These are phyloP conservation scores for Ceratocystis albifundus DNA, from an alignment of 2,329 filamentous ascomycete genomes.

Conservation along the genomic window DNA sequence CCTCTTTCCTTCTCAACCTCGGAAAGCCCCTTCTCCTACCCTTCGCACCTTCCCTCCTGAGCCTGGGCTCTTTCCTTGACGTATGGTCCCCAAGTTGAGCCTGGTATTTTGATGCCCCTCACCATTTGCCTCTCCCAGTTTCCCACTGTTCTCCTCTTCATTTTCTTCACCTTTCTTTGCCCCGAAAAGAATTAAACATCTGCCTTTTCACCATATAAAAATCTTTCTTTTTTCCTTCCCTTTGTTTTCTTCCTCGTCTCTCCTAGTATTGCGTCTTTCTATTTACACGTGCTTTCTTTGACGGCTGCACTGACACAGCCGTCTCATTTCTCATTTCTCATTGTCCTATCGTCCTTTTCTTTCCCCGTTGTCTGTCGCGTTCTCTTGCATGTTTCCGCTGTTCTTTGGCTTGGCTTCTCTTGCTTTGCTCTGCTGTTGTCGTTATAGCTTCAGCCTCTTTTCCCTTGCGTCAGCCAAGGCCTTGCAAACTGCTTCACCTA, in stretches of 20 bases:
- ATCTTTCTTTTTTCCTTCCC: neutral
- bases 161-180: neutral
- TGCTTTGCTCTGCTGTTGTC: neutral
- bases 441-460: neutral
- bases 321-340: neutral
- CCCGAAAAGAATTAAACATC: neutral
- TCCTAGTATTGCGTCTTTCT: conserved; percentile 3
- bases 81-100: neutral
- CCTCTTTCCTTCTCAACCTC: too few relatives aligned
- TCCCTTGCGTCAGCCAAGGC: too few relatives aligned
- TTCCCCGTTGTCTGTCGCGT: neutral
- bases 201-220: neutral
- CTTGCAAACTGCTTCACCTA: neutral
- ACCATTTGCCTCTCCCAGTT: neutral
- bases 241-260: neutral
- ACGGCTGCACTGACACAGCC: neutral
- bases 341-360: neutral
- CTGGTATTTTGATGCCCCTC: neutral
- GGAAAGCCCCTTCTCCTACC: neutral
- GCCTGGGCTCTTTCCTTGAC: neutral
- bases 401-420: neutral
- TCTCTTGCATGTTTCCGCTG: neutral
- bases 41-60: neutral
- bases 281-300: neutral
- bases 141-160: conserved; percentile 8